phyloP scores from a whole-genome alignment of 2,329 filamentous ascomycete genomes.

The Xylaria sp. region DNA sequence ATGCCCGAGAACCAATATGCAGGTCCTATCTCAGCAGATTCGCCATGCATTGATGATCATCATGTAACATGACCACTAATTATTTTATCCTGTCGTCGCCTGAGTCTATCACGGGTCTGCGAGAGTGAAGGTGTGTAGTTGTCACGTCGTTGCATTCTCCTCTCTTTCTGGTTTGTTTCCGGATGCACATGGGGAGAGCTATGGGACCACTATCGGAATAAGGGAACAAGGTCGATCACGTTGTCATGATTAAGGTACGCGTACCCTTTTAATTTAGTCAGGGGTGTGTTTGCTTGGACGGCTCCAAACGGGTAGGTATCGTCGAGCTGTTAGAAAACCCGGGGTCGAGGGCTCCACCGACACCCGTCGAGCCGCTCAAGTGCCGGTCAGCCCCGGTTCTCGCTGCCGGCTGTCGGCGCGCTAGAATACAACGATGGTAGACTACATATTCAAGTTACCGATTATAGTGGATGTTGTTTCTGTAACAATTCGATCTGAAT shows the following conservation, averaged over 20 bases:
- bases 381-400: conserved; percentile 28
- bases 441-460: neutral
- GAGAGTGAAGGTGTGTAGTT: neutral
- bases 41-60: conserved; percentile 28
- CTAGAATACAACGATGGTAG: conserved; percentile 9
- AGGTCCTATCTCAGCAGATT: conserved; percentile 21
- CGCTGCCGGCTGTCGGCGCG: conserved; percentile 30
- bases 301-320: neutral
- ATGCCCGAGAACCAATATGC: conserved; percentile 24
- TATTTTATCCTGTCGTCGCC: conserved; percentile 1
- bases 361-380: conserved; percentile 31
- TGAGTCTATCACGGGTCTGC: neutral
- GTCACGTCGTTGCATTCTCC: conserved; percentile 4
- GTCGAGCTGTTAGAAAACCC: neutral
- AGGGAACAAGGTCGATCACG: neutral
- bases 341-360: conserved; percentile 28
- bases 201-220: neutral
- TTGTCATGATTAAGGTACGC: neutral
- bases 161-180: neutral
- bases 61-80: conserved; percentile 5
- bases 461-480: neutral
- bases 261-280: neutral
- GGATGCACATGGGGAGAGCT: neutral
- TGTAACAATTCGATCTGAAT: neutral
- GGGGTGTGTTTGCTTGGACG: neutral